A percentile compares a stretch with the other conserved stretches of the same genome.
Evolutionary conservation across 1,284 basidiomycete species (phyloP).

Genomic region (Moesziomyces sp.): DNA sequence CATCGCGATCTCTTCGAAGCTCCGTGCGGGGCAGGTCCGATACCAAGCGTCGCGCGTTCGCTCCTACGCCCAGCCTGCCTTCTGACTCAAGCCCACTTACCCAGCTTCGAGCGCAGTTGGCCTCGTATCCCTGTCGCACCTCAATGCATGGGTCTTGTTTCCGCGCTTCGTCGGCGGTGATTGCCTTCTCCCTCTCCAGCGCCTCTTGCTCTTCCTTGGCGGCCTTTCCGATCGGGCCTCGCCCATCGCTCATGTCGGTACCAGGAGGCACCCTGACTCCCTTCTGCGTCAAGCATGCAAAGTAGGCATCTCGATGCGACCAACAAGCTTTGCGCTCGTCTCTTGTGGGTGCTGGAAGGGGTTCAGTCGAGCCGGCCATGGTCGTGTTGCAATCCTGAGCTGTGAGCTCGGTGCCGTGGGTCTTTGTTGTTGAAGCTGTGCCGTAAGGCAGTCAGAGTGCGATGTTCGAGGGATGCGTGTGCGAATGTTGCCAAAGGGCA

Average conservation of each 20-base stretch:
- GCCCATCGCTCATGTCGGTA: conserved; percentile 62
- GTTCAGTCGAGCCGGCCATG: conserved; percentile 30
- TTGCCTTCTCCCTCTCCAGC: conserved; percentile 35
- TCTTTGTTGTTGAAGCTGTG: no score
- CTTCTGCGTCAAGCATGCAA: conserved; percentile 57
- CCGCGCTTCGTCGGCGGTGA: conserved; percentile 37
- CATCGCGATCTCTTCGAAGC: background rate
- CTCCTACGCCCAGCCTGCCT: no score
- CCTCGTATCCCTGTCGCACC: conserved; percentile 56
- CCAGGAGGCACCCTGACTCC: conserved; percentile 60
- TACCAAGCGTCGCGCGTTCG: no score
- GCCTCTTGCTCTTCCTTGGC: conserved; percentile 46
- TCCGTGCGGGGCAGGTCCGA: background rate
- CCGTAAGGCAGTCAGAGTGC: background rate
- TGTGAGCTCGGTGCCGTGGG: no score
- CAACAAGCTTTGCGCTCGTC: conserved; percentile 62
- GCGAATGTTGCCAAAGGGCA: no score
- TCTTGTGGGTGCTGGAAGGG: conserved; percentile 56
- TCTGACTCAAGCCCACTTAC: conserved; percentile 34
- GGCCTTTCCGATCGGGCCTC: conserved; percentile 53
- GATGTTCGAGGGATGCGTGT: no score
- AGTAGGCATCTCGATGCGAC: conserved; percentile 63
- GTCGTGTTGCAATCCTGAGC: background rate
- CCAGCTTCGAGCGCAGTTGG: conserved; percentile 64
- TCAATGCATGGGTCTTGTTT: conserved; percentile 58